Base-by-base conservation (phyloP, 2,329 filamentous ascomycete genomes). In the Colletotrichum echinochloae region DNA sequence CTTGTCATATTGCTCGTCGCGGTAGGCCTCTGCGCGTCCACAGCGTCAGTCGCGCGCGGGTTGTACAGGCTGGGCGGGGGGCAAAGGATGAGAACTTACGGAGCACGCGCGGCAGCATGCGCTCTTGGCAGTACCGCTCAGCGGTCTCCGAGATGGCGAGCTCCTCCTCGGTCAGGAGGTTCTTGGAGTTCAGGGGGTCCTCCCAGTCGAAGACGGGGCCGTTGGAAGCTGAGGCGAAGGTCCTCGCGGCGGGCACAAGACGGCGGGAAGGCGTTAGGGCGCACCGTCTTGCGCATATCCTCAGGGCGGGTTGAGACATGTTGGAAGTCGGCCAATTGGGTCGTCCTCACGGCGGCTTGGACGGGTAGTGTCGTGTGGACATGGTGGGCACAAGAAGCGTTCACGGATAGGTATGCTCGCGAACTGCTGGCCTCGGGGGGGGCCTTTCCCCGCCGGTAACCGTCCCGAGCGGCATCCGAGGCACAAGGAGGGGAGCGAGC, bases 101-200 rank as follows among this genome's bases (percentile, higher is more conserved):
- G 70, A 98, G 86, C 60, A 99, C 92, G 73, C 95, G 87, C 60
- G 96, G 96, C 51, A 93, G 84, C 83, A 99, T 86, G 71, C 89
- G 89, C 79, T 98, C 95, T 81, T 98, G 95, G 79, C 95, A 98
- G 78, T 98, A 99, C 72, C 93, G 89, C 81, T 97, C 93, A 41
- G 95, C 95, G 7, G 94, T 97, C 76, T 98, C 94, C 51, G 92
- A 87, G 74, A 99, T 95, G 18, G 95, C 94, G 74, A 94, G 79
- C 81, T 99, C 96, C 71, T 99, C 96, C 74, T 97, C 93, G 1
- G 94, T 97, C 77, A 94, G 88, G 54, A 97, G 83, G 77, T 90
- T 92, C 76, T 90, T 90, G 44, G 91, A 86, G 33, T 87, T 88
- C 69, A 99, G 85, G 26, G 96, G 95, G 78, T 99, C 96, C 79